A percentile compares a stretch with the other conserved stretches of the same genome.
Conservation (phyloP, 768 basidiomycete genomes). For the Boletellus ananiceps region DNA sequence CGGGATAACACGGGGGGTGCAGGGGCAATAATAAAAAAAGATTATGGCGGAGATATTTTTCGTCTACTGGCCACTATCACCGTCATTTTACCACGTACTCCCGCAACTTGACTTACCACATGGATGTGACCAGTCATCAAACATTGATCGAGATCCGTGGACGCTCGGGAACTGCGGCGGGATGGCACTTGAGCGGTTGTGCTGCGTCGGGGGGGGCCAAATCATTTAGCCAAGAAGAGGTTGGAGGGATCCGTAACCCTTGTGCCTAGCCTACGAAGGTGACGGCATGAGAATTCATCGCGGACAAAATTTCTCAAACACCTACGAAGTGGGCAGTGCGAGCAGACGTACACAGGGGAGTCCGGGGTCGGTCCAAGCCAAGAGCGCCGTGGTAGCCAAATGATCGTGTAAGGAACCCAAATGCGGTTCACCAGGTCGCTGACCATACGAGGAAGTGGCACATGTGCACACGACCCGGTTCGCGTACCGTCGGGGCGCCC, state of each 20-base stretch:
- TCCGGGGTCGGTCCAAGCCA: slow-evolving; percentile 15
- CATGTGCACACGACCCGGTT: too few relatives aligned
- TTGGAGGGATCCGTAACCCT: not conserved
- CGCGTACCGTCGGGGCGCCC: not conserved
- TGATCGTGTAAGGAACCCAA: not conserved
- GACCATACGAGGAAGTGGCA: too few relatives aligned
- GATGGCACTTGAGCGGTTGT: not conserved
- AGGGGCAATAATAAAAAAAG: not conserved
- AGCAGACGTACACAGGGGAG: not conserved
- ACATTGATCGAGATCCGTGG: not conserved
- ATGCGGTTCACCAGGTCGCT: not conserved
- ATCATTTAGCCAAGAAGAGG: not conserved
- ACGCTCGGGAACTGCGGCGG: not conserved
- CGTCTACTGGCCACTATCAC: not conserved
- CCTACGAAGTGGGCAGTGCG: not conserved
- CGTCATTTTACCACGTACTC: not conserved
- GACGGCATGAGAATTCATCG: slow-evolving; percentile 11
- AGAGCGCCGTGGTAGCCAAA: not conserved
- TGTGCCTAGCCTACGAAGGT: slow-evolving; percentile 16
- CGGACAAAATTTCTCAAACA: not conserved
- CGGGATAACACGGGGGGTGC: not conserved
- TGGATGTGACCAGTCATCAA: not conserved
- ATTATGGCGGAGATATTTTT: slow-evolving; percentile 1
- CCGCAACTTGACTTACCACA: not conserved
- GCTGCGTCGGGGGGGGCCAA: not conserved